Base-by-base conservation (phyloP, 768 basidiomycete genomes). In the Trametes cinnabarina region DNA sequence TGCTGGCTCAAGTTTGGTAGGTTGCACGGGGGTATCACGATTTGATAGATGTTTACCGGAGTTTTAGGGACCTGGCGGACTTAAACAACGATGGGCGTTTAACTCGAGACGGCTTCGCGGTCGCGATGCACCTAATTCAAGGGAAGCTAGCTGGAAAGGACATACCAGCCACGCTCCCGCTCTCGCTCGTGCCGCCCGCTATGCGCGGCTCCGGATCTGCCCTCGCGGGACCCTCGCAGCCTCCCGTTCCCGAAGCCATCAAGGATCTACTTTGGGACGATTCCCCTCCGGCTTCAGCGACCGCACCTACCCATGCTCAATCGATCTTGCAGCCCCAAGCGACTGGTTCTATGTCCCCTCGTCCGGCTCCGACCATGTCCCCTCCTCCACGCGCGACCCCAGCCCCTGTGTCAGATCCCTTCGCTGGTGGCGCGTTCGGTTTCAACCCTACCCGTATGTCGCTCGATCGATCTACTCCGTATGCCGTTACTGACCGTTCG, bases 81-180 rank as follows among this genome's bases (percentile, higher is more conserved):
- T 80, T 98, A 22, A 84, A 88, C 60, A 88, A 88, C 50, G 89
- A 96, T 55, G 97, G 97, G 2, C 82, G 79, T 53, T 78, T 99
- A 47, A 94, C 87, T 3, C 82, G 86, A 51, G 95, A 98, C 47
- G 92, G 94, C 14, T 98, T 99, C 71, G 96, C 97, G 8, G 88
- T 98, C 43, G 97, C 94, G 3, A 85, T 95, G 85, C 84, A 96
- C 73, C 81, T 99, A 34, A 98, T 99, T 65, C 90, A 92, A 72
- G 82, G 82, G 67, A 93, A 88, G 71, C 74, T 97, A 9, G 79
- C 82, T 7, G 94, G 96, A 17, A 84, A 83, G 60, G 87, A 90
- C 2, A 73, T 97, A 43, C 92, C 93, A 0, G 65, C 77, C 0
- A 69, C 72, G n/a, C 76, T 99, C 26, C 92, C 94, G 4, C 73